These are phyloP conservation scores for Hansenula lynferdii DNA, from an alignment of 1,139 yeast species.

Conservation along the genomic window DNA sequence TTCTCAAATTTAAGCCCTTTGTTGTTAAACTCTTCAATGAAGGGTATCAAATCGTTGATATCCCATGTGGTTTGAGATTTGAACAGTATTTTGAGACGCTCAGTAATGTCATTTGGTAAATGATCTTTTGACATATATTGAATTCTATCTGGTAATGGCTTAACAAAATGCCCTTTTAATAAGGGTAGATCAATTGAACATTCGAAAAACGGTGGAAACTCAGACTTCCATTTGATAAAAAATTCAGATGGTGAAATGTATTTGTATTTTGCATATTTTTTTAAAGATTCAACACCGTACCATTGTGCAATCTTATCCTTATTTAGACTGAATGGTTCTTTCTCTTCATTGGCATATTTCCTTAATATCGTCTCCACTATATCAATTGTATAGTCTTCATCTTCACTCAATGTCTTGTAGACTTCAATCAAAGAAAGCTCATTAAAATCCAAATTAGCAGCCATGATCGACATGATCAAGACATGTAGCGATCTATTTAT, in stretches of 20 bases:
- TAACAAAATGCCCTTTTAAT: conserved; percentile 51
- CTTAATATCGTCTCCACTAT: conserved; percentile 43
- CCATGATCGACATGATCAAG: conserved; percentile 46
- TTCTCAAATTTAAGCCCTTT: conserved; percentile 59
- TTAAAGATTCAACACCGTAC: conserved; percentile 55
- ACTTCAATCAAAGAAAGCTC: conserved; percentile 25
- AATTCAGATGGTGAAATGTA: conserved; percentile 42
- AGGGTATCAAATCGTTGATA: conserved; percentile 67
- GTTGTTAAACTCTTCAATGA: conserved; percentile 51
- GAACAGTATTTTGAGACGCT: conserved; percentile 60
- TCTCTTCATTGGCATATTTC: conserved; percentile 34
- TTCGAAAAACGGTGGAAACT: conserved; percentile 60
- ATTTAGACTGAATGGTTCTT: conserved; percentile 32
- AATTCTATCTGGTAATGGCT: conserved; percentile 40
- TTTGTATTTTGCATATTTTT: conserved; percentile 27
- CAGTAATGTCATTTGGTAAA: conserved; percentile 47
- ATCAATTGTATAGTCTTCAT: conserved; percentile 25
- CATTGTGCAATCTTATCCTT: conserved; percentile 42
- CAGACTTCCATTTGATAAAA: conserved; percentile 56
- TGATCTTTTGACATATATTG: conserved; percentile 44
- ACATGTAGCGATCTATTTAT: conserved; percentile 35
- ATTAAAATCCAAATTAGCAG: conserved; percentile 33
- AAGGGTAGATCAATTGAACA: conserved; percentile 48
- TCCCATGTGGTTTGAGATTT: conserved; percentile 62
- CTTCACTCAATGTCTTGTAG: conserved; percentile 21